Conservation (phyloP, 805 yeast species). For the Lachancea nothofagi region DNA sequence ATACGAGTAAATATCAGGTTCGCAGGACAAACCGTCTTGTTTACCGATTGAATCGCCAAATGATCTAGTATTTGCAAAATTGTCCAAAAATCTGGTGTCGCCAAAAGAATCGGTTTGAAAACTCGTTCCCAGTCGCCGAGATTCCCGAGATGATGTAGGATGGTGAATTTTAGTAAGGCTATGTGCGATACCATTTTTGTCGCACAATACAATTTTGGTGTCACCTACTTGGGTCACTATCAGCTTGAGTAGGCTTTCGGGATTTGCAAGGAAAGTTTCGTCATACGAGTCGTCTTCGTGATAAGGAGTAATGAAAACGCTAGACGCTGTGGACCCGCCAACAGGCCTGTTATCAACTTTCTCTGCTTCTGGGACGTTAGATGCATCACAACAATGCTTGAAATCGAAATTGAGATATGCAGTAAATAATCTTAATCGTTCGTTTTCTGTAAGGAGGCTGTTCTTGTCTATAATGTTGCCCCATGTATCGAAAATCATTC, state of each 20-base stretch:
- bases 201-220: slow-evolving; percentile 81
- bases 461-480: slow-evolving; percentile 35
- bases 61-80: slow-evolving; percentile 85
- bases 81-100: slow-evolving; percentile 69
- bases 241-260: slow-evolving; percentile 59
- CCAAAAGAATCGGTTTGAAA: slow-evolving; percentile 87
- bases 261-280: slow-evolving; percentile 42
- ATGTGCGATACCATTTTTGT: slow-evolving; percentile 71
- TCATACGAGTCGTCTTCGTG: slow-evolving; percentile 22
- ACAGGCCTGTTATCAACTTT: slow-evolving; percentile 29
- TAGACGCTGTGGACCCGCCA: slow-evolving; percentile 71
- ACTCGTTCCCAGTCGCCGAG: slow-evolving; percentile 60
- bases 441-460: slow-evolving; percentile 29
- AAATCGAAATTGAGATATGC: slow-evolving; percentile 30
- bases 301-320: slow-evolving; percentile 43
- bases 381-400: slow-evolving; percentile 26
- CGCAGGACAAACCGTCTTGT: slow-evolving; percentile 80
- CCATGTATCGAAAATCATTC: slow-evolving; percentile 34
- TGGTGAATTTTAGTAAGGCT: slow-evolving; percentile 78
- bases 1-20: slow-evolving; percentile 76
- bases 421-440: slow-evolving; percentile 28
- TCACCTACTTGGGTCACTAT: slow-evolving; percentile 91
- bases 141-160: slow-evolving; percentile 77
- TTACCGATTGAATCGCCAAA: slow-evolving; percentile 87
- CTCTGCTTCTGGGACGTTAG: slow-evolving; percentile 12